phyloP scores from a whole-genome alignment of 352 stramenopile genomes.

The Phytophthora multivora region DNA sequence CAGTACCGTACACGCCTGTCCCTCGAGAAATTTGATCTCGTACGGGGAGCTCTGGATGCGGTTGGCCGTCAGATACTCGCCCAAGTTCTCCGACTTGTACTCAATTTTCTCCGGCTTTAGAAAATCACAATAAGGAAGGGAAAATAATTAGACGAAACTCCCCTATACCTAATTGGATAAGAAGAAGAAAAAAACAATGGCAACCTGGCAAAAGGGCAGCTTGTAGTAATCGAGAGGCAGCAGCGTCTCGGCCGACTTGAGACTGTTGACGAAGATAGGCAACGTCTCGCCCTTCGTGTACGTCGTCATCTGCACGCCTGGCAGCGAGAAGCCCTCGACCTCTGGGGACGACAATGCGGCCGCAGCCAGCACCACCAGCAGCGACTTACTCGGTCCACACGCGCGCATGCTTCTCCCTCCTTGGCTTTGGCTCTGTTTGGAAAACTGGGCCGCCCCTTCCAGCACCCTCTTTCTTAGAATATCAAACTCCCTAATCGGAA shows the following conservation, averaged over 20 bases:
- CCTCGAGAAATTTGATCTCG: slow-evolving; percentile 90
- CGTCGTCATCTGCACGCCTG: slow-evolving; percentile 88
- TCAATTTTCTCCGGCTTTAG: slow-evolving; percentile 86
- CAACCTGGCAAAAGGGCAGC: slow-evolving; percentile 95
- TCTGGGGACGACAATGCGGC: slow-evolving; percentile 11
- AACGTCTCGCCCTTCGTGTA: slow-evolving; percentile 88
- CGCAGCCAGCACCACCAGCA: slow-evolving; percentile 32
- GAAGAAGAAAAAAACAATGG: too few species aligned
- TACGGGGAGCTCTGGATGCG: slow-evolving; percentile 99
- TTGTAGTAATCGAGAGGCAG: slow-evolving; percentile 98
- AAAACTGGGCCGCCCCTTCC: slow-evolving; percentile 22
- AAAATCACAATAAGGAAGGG: slow-evolving; percentile 6
- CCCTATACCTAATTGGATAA: background rate
- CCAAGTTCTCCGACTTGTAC: slow-evolving; percentile 99
- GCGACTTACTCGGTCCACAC: slow-evolving; percentile 24
- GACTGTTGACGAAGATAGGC: slow-evolving; percentile 94
- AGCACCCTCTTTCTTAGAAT: slow-evolving; percentile 14
- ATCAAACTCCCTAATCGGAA: slow-evolving; percentile 18
- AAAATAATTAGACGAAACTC: slow-evolving; percentile 1
- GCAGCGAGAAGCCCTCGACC: slow-evolving; percentile 66
- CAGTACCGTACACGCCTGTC: slow-evolving; percentile 70
- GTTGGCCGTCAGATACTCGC: slow-evolving; percentile 98
- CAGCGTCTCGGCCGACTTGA: slow-evolving; percentile 95
- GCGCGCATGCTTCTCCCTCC: slow-evolving; percentile 23
- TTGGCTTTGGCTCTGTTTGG: slow-evolving; percentile 10